phyloP scores from a whole-genome alignment of 169 alveolate species.

The Eimeria necatrix region DNA sequence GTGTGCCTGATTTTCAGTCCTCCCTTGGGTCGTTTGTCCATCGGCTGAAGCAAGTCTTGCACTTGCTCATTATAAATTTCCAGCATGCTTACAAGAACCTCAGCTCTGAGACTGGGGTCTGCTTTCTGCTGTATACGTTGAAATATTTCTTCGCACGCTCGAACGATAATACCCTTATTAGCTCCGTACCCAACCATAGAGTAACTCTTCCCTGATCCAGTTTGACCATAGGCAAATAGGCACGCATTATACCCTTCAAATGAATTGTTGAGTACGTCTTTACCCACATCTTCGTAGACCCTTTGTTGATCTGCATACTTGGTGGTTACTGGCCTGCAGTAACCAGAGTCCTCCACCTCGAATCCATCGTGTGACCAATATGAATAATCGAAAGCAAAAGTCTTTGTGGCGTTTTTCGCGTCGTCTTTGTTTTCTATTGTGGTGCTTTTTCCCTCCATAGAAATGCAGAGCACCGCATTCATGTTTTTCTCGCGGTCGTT shows the following conservation, averaged over 20 bases:
- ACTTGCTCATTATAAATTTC: conserved; percentile 96
- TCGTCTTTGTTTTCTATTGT: conserved; percentile 85
- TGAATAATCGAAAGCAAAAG: conserved; percentile 94
- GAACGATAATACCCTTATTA: conserved; percentile 96
- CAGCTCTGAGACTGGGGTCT: conserved; percentile 42
- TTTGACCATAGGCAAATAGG: conserved; percentile 94
- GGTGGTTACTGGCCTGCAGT: conserved; percentile 79
- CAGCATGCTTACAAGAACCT: conserved; percentile 86
- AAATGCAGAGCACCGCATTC: conserved; percentile 88
- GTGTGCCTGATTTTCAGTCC: conserved; percentile 92
- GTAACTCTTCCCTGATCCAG: conserved; percentile 95
- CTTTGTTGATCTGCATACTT: conserved; percentile 91
- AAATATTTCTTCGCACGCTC: conserved; percentile 95
- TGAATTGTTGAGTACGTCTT: conserved; percentile 93
- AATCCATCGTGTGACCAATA: conserved; percentile 97
- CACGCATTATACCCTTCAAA: conserved; percentile 97
- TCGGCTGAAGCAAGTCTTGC: conserved; percentile 92
- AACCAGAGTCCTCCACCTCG: conserved; percentile 86
- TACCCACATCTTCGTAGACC: conserved; percentile 92
- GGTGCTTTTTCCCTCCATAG: conserved; percentile 91
- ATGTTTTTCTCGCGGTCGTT: conserved; percentile 90
- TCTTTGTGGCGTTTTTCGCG: conserved; percentile 84
- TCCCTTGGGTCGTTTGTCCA: conserved; percentile 88
- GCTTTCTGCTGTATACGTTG: conserved; percentile 83
- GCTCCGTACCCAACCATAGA: conserved; percentile 97